Evolutionary conservation across 1,139 yeast genomes (phyloP), one percentile per base, ranked within the genome.

Genomic region (Yamadazyma diddensiae): DNA sequence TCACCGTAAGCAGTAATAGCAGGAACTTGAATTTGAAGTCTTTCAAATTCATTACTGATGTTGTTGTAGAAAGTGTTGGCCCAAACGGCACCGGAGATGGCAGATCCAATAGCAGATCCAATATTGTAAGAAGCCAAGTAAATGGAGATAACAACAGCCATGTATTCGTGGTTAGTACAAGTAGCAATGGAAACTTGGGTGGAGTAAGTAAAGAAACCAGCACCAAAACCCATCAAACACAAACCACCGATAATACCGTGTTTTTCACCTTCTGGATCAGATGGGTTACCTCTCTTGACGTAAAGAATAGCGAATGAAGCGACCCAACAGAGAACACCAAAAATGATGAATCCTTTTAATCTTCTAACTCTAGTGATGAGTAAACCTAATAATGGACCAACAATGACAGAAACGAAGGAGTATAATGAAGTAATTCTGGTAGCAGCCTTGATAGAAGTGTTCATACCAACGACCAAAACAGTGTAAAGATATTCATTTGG

Each of bases 141-240:
- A 34, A 79, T 53, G 1, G 84, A 73, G 26, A 79, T 66, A 21
- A 78, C 73, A 28, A 73, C 63, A n/a, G 83, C 82, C 77, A 79
- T 73, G 53, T 76, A 63, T 50, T 78, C 81, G 52, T 78, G 84
- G 37, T 73, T 70, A 17, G 82, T 75, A 36, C 73, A 70, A 2
- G 85, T 58, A 47, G 79, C 80, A 40, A 81, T 71, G 11, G 85
- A 74, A 4, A 78, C 82, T 47, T 76, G 83, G 12, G 79, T 70
- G 19, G 85, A 74, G 50, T 79, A 80, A 14, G 85, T 76, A 61
- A 79, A 79, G 54, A 82, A 68, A 7, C 85, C 83, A 30, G 85
- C 82, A 46, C 87, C 86, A 34, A 82, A 63, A 55, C 90, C 92
- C 61, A 81, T 64, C 21, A 81, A 51, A 47, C 80, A 74, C 45